phyloP scores from a whole-genome alignment of 2,329 filamentous ascomycete species.

The Penicillium sp. region DNA sequence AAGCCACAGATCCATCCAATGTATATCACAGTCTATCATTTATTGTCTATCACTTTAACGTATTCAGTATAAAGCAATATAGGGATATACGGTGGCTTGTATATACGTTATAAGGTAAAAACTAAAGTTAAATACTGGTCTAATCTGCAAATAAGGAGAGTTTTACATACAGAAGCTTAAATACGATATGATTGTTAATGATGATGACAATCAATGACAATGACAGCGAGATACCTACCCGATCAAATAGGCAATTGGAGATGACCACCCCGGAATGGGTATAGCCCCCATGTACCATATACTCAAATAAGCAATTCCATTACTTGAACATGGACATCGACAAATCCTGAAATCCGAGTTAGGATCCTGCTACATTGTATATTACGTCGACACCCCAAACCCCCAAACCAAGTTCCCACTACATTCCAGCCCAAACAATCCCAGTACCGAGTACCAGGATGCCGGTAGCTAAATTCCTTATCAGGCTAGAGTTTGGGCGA shows the following conservation, averaged over 20 bases:
- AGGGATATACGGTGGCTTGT: not conserved
- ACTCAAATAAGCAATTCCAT: not conserved
- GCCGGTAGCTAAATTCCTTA: not conserved
- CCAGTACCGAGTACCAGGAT: constrained; percentile 1
- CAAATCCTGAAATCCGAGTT: too few relatives aligned
- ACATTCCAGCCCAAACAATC: not conserved
- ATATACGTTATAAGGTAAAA: not conserved
- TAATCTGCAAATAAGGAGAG: not conserved
- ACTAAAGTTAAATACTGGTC: not conserved
- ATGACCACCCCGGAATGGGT: not conserved
- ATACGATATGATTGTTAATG: not conserved
- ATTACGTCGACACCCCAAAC: not conserved
- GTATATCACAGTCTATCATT: not conserved
- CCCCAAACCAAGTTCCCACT: not conserved
- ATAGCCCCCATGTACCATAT: not conserved
- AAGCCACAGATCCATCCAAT: not conserved
- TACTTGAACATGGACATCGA: not conserved
- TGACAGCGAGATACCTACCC: not conserved
- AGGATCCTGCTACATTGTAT: not conserved
- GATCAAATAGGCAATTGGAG: not conserved
- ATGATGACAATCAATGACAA: not conserved
- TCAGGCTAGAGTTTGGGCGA: not conserved
- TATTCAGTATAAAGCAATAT: not conserved
- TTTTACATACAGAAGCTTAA: not conserved
- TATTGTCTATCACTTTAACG: not conserved